Percentiles rank a stretch among this genome's conserved stretches.
phyloP scores from a whole-genome alignment of 768 basidiomycete species.

The Pisolithus microcarpus region DNA sequence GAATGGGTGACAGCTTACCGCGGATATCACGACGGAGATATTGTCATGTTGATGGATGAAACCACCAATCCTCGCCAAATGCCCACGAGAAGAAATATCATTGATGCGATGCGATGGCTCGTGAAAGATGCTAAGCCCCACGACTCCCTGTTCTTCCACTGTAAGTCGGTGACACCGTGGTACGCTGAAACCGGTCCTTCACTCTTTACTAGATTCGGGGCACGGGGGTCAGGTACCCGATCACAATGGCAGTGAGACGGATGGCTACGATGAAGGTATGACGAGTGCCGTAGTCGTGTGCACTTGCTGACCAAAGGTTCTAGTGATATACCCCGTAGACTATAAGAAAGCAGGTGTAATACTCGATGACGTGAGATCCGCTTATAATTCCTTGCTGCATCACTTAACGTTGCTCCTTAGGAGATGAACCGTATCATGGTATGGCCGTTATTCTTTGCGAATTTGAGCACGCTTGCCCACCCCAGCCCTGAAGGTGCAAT shows the following conservation, averaged over 20 bases:
- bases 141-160: constrained; percentile 77
- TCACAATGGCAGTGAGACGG: constrained; percentile 66
- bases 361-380: constrained; percentile 58
- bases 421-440: constrained; percentile 39
- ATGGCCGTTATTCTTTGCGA: not conserved
- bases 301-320: not conserved
- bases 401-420: constrained; percentile 17
- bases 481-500: constrained; percentile 30
- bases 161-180: constrained; percentile 19
- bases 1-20: constrained; percentile 29
- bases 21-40: constrained; percentile 45
- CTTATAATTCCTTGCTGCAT: not conserved
- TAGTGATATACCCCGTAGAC: constrained; percentile 87
- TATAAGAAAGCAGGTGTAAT: constrained; percentile 72
- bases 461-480: not conserved
- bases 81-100: constrained; percentile 49
- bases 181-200: not conserved
- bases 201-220: constrained; percentile 59
- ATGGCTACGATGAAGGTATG: constrained; percentile 73
- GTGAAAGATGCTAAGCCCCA: constrained; percentile 60
- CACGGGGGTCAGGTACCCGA: constrained; percentile 92
- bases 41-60: constrained; percentile 51
- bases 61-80: constrained; percentile 34
- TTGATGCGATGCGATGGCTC: constrained; percentile 59
- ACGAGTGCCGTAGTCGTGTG: not conserved